Evolutionary conservation across 495 filamentous ascomycete species (phyloP).

Genomic region (Gamarada debralockiae): DNA sequence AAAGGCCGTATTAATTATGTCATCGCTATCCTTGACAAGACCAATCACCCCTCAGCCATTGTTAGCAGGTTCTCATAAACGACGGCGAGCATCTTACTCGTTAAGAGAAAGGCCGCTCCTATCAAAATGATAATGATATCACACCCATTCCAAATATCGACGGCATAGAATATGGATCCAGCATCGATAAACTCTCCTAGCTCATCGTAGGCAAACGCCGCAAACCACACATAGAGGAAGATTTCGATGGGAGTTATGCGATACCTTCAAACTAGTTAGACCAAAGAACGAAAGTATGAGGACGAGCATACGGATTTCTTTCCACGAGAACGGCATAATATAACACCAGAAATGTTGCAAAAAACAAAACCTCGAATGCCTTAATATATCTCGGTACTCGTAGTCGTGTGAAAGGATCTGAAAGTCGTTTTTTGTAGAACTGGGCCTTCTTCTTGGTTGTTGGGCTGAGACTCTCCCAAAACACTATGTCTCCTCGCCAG

Average conservation of each 20-base stretch:
- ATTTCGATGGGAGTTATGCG: constrained; percentile 48
- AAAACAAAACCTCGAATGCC: constrained; percentile 83
- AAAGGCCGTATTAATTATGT: constrained; percentile 73
- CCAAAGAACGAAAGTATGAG: not conserved
- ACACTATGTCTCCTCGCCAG: constrained; percentile 88
- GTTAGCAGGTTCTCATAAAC: constrained; percentile 33
- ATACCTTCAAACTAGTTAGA: constrained; percentile 19
- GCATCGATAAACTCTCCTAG: constrained; percentile 79
- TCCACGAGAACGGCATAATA: constrained; percentile 82
- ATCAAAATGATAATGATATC: constrained; percentile 85
- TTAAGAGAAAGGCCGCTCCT: constrained; percentile 65
- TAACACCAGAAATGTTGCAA: constrained; percentile 71
- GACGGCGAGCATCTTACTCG: constrained; percentile 35
- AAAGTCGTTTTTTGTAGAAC: constrained; percentile 69
- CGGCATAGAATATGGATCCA: constrained; percentile 77
- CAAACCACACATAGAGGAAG: constrained; percentile 64
- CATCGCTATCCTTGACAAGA: constrained; percentile 52
- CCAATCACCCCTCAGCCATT: constrained; percentile 55
- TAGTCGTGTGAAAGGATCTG: constrained; percentile 80
- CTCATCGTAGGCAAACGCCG: constrained; percentile 86
- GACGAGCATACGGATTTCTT: constrained; percentile 34
- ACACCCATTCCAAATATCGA: constrained; percentile 89
- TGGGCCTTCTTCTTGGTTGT: constrained; percentile 76
- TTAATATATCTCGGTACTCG: constrained; percentile 92
- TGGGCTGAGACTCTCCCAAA: constrained; percentile 81